Conservation (phyloP, 768 basidiomycete genomes). For the Termitomyces sp. region DNA sequence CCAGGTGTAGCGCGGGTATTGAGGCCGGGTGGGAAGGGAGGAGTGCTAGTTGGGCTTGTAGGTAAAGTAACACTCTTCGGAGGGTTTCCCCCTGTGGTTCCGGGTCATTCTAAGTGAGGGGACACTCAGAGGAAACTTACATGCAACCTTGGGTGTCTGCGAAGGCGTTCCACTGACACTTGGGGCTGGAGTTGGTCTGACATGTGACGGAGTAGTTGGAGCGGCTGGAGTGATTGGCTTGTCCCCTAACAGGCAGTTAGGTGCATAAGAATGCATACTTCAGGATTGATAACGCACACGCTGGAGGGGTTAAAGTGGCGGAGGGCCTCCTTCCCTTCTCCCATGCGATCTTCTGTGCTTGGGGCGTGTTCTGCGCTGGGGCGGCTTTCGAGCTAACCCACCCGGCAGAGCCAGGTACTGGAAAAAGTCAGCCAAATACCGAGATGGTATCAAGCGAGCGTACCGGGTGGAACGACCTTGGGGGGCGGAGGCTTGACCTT, state of each 20-base stretch:
- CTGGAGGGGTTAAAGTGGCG: neutral
- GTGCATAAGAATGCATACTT: neutral
- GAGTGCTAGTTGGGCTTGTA: neutral
- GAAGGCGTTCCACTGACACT: slow-evolving; percentile 1
- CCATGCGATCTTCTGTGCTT: slow-evolving; percentile 16
- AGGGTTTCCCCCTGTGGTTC: slow-evolving; percentile 1
- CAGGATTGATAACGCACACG: slow-evolving; percentile 1
- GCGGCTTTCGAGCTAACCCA: slow-evolving; percentile 21
- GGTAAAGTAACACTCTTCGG: neutral
- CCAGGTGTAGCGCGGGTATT: neutral
- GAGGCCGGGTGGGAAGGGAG: slow-evolving; percentile 13
- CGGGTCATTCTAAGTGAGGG: neutral
- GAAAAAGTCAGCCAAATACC: neutral
- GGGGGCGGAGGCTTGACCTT: slow-evolving; percentile 26
- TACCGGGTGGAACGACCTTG: slow-evolving; percentile 20
- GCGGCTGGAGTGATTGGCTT: slow-evolving; percentile 14
- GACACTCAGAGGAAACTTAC: neutral
- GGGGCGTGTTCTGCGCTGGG: slow-evolving; percentile 2
- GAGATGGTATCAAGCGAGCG: neutral
- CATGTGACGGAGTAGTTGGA: neutral
- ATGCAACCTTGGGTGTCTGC: neutral
- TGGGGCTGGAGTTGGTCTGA: neutral
- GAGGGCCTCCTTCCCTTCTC: slow-evolving; percentile 1
- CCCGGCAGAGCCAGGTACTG: slow-evolving; percentile 32
- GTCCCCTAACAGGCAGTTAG: slow-evolving; percentile 10